Evolutionary conservation across 1,284 basidiomycete species (phyloP), one percentile per base, ranked within the genome.

Genomic region (Rhodotorula sp.): DNA sequence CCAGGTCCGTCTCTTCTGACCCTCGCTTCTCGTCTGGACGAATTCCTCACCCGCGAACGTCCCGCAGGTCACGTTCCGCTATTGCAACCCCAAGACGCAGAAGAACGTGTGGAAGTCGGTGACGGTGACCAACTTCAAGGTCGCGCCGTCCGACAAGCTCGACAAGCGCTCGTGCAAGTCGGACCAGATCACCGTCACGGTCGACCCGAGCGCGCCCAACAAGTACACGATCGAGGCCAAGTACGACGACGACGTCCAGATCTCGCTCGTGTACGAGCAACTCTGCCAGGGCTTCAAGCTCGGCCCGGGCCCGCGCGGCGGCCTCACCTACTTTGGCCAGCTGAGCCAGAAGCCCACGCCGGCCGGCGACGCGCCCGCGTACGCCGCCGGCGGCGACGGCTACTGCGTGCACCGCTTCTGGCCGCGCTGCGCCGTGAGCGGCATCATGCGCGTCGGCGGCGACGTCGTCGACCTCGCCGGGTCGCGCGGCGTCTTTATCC

Each of bases 371-470:
- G 89, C 89, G 71, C 86, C 91, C n/a, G 77, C 78, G 58, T 67
- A 61, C 25, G 62, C 48, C 17, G 73, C 67, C 34, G 77, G 74
- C 53, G 63, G 68, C 48, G 93, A 97, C 62, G 94, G 93, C 44
- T 92, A 93, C 80, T 90, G 93, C 64, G 85, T 95, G 63, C 95
- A 97, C 82, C 89, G 91, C 55, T 95, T 97, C 86, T 95, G 92
- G 90, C 94, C 93, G 9, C 85, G 88, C 58, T 79, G 86, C 87
- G 72, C 79, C 83, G 69, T 88, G 86, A 62, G 84, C 71, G 70
- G 78, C 75, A 81, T 98, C 80, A 86, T 93, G 68, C 81, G 86
- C 76, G 86, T 89, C 60, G 94, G 93, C 50, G 82, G 86, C 65
- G 88, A 77, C 53, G 78, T 90, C 23, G 83, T 87, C 70, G 81